Base-by-base conservation (phyloP, 1,284 basidiomycete genomes). In the Tilletia caries region DNA sequence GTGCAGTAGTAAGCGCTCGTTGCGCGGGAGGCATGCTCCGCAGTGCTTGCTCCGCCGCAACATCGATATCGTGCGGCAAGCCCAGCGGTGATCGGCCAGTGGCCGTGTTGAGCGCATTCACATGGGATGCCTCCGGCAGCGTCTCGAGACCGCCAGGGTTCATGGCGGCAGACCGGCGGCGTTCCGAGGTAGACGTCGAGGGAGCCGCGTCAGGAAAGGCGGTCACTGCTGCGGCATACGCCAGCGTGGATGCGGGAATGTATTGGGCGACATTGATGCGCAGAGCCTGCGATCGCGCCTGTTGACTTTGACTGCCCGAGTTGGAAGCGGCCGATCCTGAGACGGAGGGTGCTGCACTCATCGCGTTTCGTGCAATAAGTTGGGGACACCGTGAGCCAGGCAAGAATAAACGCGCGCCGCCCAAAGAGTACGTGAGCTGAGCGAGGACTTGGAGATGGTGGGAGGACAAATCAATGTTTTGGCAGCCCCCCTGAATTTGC, bases 81-180 rank as follows among this genome's bases (percentile, higher is more conserved):
- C 75, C 74, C 5, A 68, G 67, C 15, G 78, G 79, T 25, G 76
- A 75, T 13, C 74, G 76, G 13, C 74, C 76, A 13, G 73, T 76
- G 33, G 77, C 76, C 8, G 71, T 69, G 67, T 77, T 70, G 66
- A 81, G 75, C 2, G 80, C 79, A 64, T 81, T 80, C 58, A 73
- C 75, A 62, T 81, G 79, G 2, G 79, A 80, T 10, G 76, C 79
- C 69, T 81, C 79, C 0, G 71, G 75, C 18, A 81, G 72, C 43
- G 79, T 78, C n/a, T 76, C 75, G 66, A 80, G 72, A 13, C 67
- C 65, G 65, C 43, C 29, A 20, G 60, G 67, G 37, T 65, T 27
- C 18, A 54, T 46, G 20, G 41, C 32, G 3, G 27, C 13, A 2
- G 67, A 62, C 20, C 64, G 37, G 12, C 37, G 64, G 23, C 37